Evolutionary conservation across 1,284 basidiomycete genomes (phyloP).

Genomic region (Agroathelia rolfsii): DNA sequence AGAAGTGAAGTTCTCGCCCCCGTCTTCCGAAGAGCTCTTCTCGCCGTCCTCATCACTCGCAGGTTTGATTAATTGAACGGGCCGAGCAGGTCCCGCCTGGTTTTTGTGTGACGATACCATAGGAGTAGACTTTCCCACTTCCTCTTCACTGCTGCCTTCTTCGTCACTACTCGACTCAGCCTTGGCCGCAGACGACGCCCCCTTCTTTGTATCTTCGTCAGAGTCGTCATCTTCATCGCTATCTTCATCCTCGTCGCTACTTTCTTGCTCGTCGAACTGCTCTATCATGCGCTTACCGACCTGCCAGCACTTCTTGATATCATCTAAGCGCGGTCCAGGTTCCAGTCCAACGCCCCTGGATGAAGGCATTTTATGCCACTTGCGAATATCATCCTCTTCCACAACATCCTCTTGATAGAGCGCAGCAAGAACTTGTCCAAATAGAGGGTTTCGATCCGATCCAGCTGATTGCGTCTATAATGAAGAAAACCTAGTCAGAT

Average conservation of each 20-base stretch:
- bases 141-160: slow-evolving; percentile 11
- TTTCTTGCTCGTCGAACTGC: slow-evolving; percentile 69
- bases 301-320: slow-evolving; percentile 57
- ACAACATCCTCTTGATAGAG: slow-evolving; percentile 71
- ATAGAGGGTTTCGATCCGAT: slow-evolving; percentile 51
- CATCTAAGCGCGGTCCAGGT: slow-evolving; percentile 33
- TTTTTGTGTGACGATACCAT: not conserved
- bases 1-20: slow-evolving; percentile 12
- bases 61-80: slow-evolving; percentile 11
- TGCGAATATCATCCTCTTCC: slow-evolving; percentile 70
- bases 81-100: slow-evolving; percentile 1
- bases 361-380: slow-evolving; percentile 48
- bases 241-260: slow-evolving; percentile 41
- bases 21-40: slow-evolving; percentile 10
- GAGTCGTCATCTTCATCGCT: slow-evolving; percentile 23
- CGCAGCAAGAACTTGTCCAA: slow-evolving; percentile 66
- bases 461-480: slow-evolving; percentile 51
- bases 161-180: too few species aligned
- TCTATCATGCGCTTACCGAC: slow-evolving; percentile 67
- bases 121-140: slow-evolving; percentile 7
- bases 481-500: slow-evolving; percentile 9
- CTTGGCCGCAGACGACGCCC: too few species aligned
- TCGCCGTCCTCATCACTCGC: slow-evolving; percentile 14
- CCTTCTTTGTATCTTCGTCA: slow-evolving; percentile 22
- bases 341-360: slow-evolving; percentile 40